Percentiles rank a stretch among this genome's conserved stretches.
These are phyloP conservation scores for Auriscalpium orientale DNA, from an alignment of 768 basidiomycete genomes.

Conservation along the genomic window DNA sequence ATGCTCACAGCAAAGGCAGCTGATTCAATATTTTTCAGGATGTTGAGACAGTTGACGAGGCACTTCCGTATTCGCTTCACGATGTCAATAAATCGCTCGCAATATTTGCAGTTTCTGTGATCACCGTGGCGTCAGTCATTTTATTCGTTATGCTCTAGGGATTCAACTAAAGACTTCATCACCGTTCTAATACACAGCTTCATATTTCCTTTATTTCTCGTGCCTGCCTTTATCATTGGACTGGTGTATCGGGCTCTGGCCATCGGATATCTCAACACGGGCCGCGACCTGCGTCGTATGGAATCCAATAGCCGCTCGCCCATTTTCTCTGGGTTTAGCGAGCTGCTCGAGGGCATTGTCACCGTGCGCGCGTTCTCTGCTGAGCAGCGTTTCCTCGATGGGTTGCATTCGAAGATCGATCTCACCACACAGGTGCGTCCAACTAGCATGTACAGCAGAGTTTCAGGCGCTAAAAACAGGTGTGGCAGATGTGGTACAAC, in stretches of 20 bases:
- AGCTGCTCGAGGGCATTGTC: conserved; percentile 60
- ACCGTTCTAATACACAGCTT: conserved; percentile 27
- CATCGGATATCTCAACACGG: conserved; percentile 69
- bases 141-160: neutral
- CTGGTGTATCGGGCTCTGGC: conserved; percentile 64
- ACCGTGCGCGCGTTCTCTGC: conserved; percentile 60
- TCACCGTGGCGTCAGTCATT: conserved; percentile 56
- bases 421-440: conserved; percentile 56
- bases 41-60: conserved; percentile 79
- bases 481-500: conserved; percentile 65
- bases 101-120: conserved; percentile 65
- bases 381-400: conserved; percentile 69
- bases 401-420: conserved; percentile 67
- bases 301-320: conserved; percentile 84
- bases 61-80: conserved; percentile 59
- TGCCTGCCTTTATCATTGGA: conserved; percentile 71
- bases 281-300: conserved; percentile 81
- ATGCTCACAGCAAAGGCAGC: neutral
- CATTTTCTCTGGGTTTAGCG: conserved; percentile 77
- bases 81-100: conserved; percentile 75
- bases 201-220: conserved; percentile 76
- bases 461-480: neutral
- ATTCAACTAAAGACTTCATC: conserved; percentile 16
- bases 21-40: conserved; percentile 38
- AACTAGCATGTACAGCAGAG: no score